These are phyloP conservation scores for Epichloe coenophiala DNA, from an alignment of 2,329 filamentous ascomycete species.

Conservation along the genomic window DNA sequence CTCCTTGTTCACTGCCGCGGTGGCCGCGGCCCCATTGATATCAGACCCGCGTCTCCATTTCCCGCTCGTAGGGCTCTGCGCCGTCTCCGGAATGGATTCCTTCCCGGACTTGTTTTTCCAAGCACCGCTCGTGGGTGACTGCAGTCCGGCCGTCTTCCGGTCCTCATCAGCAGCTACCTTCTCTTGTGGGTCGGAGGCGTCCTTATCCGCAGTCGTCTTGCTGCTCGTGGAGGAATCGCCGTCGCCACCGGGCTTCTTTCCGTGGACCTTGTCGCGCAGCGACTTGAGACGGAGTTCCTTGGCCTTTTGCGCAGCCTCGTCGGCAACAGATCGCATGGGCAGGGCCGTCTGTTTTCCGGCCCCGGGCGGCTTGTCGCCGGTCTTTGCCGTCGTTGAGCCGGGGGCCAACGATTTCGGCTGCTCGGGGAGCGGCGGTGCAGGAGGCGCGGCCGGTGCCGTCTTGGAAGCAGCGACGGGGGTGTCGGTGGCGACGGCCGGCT, in stretches of 20 bases:
- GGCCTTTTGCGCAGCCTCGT: conserved; percentile 53
- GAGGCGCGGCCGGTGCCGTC: conserved; percentile 10
- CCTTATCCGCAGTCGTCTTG: not conserved
- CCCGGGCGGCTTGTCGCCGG: conserved; percentile 14
- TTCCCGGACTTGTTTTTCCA: conserved; percentile 3
- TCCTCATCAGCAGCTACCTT: conserved; percentile 7
- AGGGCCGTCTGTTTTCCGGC: conserved; percentile 14
- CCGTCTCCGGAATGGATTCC: conserved; percentile 7
- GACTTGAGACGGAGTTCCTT: conserved; percentile 43
- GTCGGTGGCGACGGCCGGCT: conserved; percentile 12
- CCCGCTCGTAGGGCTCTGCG: conserved; percentile 7
- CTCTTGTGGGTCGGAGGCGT: not conserved
- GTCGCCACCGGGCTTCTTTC: conserved; percentile 23
- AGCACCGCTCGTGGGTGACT: conserved; percentile 5
- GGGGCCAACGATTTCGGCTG: conserved; percentile 10
- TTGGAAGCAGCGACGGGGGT: conserved; percentile 6
- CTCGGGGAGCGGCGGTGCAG: conserved; percentile 6
- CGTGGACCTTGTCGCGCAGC: conserved; percentile 41
- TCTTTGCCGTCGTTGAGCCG: conserved; percentile 10
- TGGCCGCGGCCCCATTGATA: not conserved
- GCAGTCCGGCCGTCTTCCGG: conserved; percentile 16
- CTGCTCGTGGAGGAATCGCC: conserved; percentile 1
- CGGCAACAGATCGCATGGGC: conserved; percentile 40
- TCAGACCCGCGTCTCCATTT: conserved; percentile 5
- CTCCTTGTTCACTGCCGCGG: conserved; percentile 20